Base-by-base conservation (phyloP, 2,329 filamentous ascomycete species). In the Cladorrhinum sp. region DNA sequence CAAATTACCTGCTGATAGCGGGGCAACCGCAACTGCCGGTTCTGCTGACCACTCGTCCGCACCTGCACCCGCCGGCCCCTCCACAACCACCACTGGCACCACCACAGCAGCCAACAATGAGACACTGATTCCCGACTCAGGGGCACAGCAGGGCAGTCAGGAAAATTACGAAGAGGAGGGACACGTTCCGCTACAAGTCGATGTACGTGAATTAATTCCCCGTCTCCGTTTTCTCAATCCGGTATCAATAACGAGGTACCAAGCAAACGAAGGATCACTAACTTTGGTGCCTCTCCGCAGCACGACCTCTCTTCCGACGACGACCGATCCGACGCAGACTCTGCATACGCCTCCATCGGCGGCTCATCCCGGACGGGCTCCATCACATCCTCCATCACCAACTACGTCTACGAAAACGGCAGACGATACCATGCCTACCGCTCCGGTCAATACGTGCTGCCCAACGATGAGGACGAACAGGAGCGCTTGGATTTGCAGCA, bases 401-500 rank as follows among this genome's bases (percentile, higher is more conserved):
- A 78, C 50, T 80, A 79, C 64, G 78, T 79, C 36, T 74, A 71
- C 60, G 67, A 79, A 48, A 80, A 79, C 63, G 79, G 79, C 2
- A 74, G 80, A 0, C 72, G 79, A 3, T 83, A 83, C 55, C 78
- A 81, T 63, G 75, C 74, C 50, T 79, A 77, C 64, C 74, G 76
- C 32, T 75, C 79, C 25, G 81, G 80, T 8, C 67, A 74, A 16
- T 77, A 78, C 57, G 65, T 73, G 53, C 64, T 74, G 13, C 81
- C 81, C 55, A 84, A 83, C 69, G 81, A 84, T 68, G 78, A 80
- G 63, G 70, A 75, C 62, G 83, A 85, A 68, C 74, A 82, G 54
- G 79, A 83, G 64, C 79, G 82, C 12, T 73, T 84, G 16, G 81
- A 85, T 62, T 72, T 82, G 64, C 79, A 82, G 65, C 81, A 85